Base-by-base conservation (phyloP, 129 eudicot genomes). In the Chrysanthemum makinoi region DNA sequence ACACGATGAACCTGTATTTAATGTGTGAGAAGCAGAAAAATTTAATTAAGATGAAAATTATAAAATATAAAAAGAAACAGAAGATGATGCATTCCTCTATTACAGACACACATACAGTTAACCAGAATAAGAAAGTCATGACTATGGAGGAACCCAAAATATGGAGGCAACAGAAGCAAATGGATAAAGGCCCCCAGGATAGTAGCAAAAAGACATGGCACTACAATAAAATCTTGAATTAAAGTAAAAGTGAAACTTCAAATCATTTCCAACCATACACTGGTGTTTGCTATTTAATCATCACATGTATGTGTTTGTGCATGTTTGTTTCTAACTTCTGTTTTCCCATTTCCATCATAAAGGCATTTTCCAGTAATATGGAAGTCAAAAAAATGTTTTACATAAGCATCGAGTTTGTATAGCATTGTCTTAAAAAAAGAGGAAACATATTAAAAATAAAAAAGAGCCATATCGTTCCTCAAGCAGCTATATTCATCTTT, bases 1-100 rank as follows among this genome's bases (percentile, higher is more conserved):
- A 95, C 99, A 74, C 96, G 91, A 73, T 95, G 99, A 74, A 95
- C 99, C 99, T 95, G 65, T 70, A 67, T 51, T 19, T 26, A 2
- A 43, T 12, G 2, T 24, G 44, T 51, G 53, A 12, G 53, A 8
- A 26, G 63, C 14, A 1, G 46, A 8, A 39, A 39, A 39, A 7
- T 7, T 39, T 39, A 39, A 1, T 7, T 39, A 39, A 39, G 44
- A 6, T 39, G 10, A 39, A 39, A 39, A 35, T 6, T 5, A 39
- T 39, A 60, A 46, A 33, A 50, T 65, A 65, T 48, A 28, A 11
- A 50, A 44, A 62, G 39, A 18, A 53, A 57, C 49, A 44, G 14
- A 55, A 66, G 50, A 66, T 11, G 66, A 68, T 22, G 59, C 67
- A 43, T 10, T 55, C 14, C 24, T 51, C 61, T 26, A 0, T n/a